Evolutionary conservation across 2,329 filamentous ascomycete genomes (phyloP), one percentile per base, ranked within the genome.

Genomic region (Fusarium kyushuense): DNA sequence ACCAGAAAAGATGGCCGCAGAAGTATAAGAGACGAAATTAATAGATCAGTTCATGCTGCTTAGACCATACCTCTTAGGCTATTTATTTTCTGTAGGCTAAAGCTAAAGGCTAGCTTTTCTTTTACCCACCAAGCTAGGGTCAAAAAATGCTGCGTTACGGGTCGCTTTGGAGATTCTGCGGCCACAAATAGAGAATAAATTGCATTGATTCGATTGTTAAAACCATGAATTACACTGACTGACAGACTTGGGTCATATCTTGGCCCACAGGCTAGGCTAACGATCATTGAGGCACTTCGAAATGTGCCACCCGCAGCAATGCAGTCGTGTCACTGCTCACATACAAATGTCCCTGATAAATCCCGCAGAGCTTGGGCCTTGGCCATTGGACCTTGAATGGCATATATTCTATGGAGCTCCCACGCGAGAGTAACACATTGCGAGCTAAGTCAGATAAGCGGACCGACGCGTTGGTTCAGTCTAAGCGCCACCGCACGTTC

Each of bases 401-500:
- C 2, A 9, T 4, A 16, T 12, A 45, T 19, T 1, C 12, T 19
- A 11, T 14, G 19, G 23, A 12, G 23, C 11, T 45, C 25, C 16
- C 23, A 30, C 17, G n/a, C 17, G 14, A 14, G 25, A 19, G n/a
- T 11, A 19, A 43, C 19, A 29, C n/a, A 16, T 17, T 38, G 27
- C 5, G 6, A 8, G 27, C 27, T 8, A 27, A 21, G 35, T 33
- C 9, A 14, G 30, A 33, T 13, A 7, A 42, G 41, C 41, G 54
- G 60, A 38, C 60, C 49, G 36, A 38, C 36, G 47, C 35, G 32
- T 27, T 53, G 32, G 36, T 32, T 46, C 13, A 63, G 41, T 29
- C 33, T 17, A 17, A 53, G 21, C 61, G 59, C 61, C 59, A 58
- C 60, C 27, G 6, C 54, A 54, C 27, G 54, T 65, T 65, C 60